Percentiles rank a stretch among this genome's conserved stretches.
These are phyloP conservation scores for Salix caprea DNA, from an alignment of 345 rosid genomes.

Conservation along the genomic window DNA sequence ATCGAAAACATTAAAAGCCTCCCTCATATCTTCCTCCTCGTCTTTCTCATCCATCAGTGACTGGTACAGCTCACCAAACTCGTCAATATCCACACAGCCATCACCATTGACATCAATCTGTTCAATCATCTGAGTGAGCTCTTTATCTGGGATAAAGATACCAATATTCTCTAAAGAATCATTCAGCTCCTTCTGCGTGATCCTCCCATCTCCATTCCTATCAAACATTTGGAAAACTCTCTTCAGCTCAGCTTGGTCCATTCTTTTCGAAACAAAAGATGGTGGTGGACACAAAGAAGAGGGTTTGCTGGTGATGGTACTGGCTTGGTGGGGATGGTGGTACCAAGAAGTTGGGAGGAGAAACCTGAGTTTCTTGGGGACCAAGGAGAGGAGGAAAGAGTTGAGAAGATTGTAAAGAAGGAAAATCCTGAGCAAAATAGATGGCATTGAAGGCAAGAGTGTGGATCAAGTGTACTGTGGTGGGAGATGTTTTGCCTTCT, in stretches of 20 bases:
- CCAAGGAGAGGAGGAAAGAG: conserved; percentile 37
- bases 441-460: conserved; percentile 17
- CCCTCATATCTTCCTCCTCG: conserved; percentile 69
- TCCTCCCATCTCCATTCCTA: conserved; percentile 66
- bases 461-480: not conserved
- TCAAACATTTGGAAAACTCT: conserved; percentile 83
- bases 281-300: not conserved
- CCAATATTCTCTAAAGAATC: conserved; percentile 67
- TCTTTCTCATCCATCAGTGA: conserved; percentile 44
- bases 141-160: conserved; percentile 56
- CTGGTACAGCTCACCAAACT: conserved; percentile 57
- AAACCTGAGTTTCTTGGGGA: conserved; percentile 54
- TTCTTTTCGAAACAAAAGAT: conserved; percentile 8
- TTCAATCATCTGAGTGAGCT: conserved; percentile 37
- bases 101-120: conserved; percentile 24
- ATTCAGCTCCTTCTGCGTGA: conserved; percentile 58
- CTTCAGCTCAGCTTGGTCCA: conserved; percentile 53
- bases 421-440: conserved; percentile 38
- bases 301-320: not conserved
- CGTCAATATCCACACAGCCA: conserved; percentile 53
- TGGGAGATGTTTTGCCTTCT: not conserved
- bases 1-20: conserved; percentile 86
- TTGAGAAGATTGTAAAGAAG: conserved; percentile 46
- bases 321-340: conserved; percentile 10
- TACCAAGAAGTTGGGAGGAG: conserved; percentile 35